phyloP scores from a whole-genome alignment of 1,284 basidiomycete species.

The Bjerkandera adusta region DNA sequence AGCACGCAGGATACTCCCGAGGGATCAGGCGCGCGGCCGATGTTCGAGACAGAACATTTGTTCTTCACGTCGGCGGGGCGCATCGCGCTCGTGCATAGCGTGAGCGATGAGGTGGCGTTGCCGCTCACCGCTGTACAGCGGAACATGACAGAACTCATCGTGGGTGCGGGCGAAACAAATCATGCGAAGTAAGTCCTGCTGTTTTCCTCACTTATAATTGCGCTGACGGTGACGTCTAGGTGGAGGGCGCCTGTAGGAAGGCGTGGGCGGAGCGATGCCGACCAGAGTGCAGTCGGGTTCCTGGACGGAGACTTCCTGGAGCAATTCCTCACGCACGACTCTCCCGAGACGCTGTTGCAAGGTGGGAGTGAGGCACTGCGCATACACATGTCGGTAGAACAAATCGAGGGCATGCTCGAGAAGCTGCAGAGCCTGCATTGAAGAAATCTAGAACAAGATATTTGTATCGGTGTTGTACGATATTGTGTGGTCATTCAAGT shows the following conservation, averaged over 20 bases:
- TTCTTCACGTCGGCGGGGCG: slow-evolving; percentile 82
- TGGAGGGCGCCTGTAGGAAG: slow-evolving; percentile 65
- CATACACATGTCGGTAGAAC: slow-evolving; percentile 41
- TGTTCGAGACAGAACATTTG: slow-evolving; percentile 58
- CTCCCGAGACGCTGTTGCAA: slow-evolving; percentile 42
- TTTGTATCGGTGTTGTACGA: too few species aligned
- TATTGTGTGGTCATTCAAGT: too few species aligned
- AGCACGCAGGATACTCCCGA: slow-evolving; percentile 22
- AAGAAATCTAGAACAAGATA: too few species aligned
- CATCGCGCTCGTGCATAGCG: slow-evolving; percentile 75
- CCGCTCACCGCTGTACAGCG: slow-evolving; percentile 75
- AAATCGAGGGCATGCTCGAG: slow-evolving; percentile 52
- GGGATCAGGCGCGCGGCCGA: slow-evolving; percentile 11
- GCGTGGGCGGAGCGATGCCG: slow-evolving; percentile 53
- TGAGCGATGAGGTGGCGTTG: slow-evolving; percentile 54
- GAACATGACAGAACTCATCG: slow-evolving; percentile 59
- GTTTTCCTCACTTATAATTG: not conserved
- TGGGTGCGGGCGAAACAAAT: slow-evolving; percentile 58
- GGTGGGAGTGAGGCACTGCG: slow-evolving; percentile 56
- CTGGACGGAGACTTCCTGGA: slow-evolving; percentile 90
- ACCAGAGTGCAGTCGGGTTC: slow-evolving; percentile 66
- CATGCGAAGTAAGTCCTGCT: slow-evolving; percentile 58
- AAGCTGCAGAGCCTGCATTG: slow-evolving; percentile 65
- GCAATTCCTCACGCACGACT: slow-evolving; percentile 49
- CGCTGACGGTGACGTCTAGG: slow-evolving; percentile 35